Conservation (phyloP, 169 alveolate species). For the Eimeria maxima region DNA sequence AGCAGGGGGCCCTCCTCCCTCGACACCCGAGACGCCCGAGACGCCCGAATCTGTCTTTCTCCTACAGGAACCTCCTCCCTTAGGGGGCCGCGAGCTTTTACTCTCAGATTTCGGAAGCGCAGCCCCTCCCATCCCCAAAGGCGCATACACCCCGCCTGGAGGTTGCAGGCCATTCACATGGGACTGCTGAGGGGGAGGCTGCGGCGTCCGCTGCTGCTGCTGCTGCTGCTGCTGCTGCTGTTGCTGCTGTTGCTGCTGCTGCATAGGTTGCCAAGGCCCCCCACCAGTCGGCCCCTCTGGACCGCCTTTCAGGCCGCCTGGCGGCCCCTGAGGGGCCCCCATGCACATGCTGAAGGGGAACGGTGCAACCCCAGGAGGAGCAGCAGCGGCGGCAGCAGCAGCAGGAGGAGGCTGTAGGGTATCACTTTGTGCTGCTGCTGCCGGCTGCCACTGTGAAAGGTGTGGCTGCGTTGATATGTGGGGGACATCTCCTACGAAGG, state of each 20-base stretch:
- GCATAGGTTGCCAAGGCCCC: conserved; percentile 53
- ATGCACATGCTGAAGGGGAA: conserved; percentile 60
- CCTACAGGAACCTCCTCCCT: not conserved
- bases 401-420: conserved; percentile 25
- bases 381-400: conserved; percentile 25
- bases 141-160: not conserved
- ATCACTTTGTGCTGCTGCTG: not conserved
- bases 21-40: not conserved
- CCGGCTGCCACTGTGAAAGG: conserved; percentile 40
- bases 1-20: conserved; percentile 25
- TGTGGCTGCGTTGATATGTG: not conserved
- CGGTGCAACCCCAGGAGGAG: not conserved
- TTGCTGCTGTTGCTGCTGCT: conserved; percentile 52
- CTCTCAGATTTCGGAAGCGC: not conserved
- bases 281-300: conserved; percentile 40
- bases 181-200: conserved; percentile 24
- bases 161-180: not conserved
- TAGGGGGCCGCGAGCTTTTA: not conserved
- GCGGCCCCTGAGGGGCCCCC: conserved; percentile 59
- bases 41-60: conserved; percentile 38
- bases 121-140: not conserved
- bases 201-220: conserved; percentile 29
- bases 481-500: conserved; percentile 35
- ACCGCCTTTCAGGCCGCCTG: conserved; percentile 24
- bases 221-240: not conserved